Conservation (phyloP, 2,329 filamentous ascomycete species). For the Madurella mycetomatis region DNA sequence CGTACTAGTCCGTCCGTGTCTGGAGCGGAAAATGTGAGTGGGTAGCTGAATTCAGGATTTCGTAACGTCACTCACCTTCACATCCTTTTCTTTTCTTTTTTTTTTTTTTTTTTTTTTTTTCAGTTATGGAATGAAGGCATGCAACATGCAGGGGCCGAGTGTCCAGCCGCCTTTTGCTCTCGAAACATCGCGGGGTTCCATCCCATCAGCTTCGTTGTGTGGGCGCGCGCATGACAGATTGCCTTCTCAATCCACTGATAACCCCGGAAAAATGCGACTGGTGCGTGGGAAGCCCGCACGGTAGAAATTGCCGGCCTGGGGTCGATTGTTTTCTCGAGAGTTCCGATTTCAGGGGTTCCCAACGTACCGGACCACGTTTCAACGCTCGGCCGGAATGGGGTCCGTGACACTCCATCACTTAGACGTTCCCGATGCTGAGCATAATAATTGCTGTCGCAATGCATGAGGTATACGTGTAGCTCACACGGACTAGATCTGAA, state of each 20-base stretch:
- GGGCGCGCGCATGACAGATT: not conserved
- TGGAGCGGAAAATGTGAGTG: no score
- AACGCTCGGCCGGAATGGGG: not conserved
- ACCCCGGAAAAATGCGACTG: not conserved
- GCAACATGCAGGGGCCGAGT: no score
- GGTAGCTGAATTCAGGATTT: no score
- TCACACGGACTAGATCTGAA: not conserved
- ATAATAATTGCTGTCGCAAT: not conserved
- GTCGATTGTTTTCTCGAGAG: not conserved
- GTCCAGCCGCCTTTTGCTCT: no score
- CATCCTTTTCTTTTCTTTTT: no score
- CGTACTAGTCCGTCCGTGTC: no score
- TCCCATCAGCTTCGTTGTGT: not conserved
- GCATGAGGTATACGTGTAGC: not conserved
- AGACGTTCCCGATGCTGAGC: not conserved
- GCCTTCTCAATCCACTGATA: not conserved
- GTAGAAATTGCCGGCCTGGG: not conserved
- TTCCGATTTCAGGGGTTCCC: not conserved
- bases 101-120: no score
- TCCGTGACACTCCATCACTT: constrained; percentile 1
- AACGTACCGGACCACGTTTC: not conserved
- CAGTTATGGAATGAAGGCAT: no score
- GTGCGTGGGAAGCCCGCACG: not conserved
- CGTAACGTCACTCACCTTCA: no score
- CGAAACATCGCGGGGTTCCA: no score